Base-by-base conservation (phyloP, 2,329 filamentous ascomycete genomes). In the Apiospora marii region DNA sequence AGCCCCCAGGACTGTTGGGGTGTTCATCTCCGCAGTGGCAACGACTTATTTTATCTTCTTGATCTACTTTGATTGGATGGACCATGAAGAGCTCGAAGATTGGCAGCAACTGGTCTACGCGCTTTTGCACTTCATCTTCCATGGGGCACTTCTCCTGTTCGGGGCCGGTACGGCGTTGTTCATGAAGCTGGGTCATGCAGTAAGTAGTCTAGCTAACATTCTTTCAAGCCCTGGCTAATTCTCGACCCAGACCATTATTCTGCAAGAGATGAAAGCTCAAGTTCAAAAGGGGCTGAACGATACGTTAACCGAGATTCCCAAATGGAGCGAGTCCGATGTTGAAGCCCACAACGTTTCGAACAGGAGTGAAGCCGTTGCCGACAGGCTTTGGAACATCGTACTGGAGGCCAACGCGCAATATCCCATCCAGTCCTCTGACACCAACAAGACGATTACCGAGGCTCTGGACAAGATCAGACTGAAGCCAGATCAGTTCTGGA, bases 141-240 rank as follows among this genome's bases (percentile, higher is more conserved):
- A 92, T 75, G 84, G 91, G 1, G 82, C 87, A 7, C 85, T 92
- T 41, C 86, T 92, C 16, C 84, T 92, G 3, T 86, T 91, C 51
- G 87, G 90, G 64, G 89, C 91, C 76, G 90, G 89, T 14, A 84
- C 86, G 48, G 88, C 89, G 1, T 89, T 92, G 74, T 87, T 91
- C 68, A 80, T 86, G 68, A 80, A 84, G 69, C 85, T 82, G 81
- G 81, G 81, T 69, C 84, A 85, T 73, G 69, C 75, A 4, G 75
- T 77, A 69, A 73, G 75, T 72, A 3, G 24, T 22, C 51, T 53
- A 8, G 1, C 2, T 12, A 41, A 8, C 6, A 10, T 24, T 10
- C 22, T 34, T 48, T 44, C 22, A n/a, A 43, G 3, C 24, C 27
- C 0, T 19, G 10, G 34, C 46, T n/a, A 24, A 34, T 7, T 6